A percentile compares a stretch with the other conserved stretches of the same genome.
These are phyloP conservation scores for Trametes cingulata DNA, from an alignment of 768 basidiomycete species.

Conservation along the genomic window DNA sequence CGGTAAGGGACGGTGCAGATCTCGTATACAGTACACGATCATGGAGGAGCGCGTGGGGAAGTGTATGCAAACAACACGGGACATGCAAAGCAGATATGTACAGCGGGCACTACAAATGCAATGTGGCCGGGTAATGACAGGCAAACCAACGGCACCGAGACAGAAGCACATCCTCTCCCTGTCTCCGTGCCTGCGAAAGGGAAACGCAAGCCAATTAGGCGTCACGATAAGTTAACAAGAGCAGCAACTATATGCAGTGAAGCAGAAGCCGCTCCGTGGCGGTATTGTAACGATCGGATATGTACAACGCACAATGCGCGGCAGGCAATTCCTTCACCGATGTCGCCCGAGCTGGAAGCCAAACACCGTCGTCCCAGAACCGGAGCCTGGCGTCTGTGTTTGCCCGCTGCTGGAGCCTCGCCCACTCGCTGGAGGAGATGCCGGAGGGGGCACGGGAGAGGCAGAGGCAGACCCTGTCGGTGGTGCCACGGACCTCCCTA, in stretches of 20 bases:
- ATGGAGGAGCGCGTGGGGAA: not conserved
- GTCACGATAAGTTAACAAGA: slow-evolving; percentile 22
- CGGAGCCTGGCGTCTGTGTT: not conserved
- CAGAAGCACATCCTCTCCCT: not conserved
- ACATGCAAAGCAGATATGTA: not conserved
- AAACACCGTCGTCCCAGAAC: slow-evolving; percentile 15
- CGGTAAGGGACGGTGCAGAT: not conserved
- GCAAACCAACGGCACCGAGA: not conserved
- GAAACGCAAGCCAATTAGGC: slow-evolving; percentile 19
- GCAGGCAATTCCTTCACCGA: not conserved
- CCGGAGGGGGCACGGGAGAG: not conserved
- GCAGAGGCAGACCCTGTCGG: not conserved
- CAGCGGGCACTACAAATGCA: not conserved
- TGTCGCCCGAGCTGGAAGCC: slow-evolving; percentile 20
- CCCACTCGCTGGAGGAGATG: not conserved
- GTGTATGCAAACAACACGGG: not conserved
- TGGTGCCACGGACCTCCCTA: not conserved
- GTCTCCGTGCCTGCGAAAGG: not conserved
- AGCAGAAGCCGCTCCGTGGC: slow-evolving; percentile 13
- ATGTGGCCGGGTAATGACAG: not conserved
- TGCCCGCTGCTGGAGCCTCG: not conserved
- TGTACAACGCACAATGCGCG: slow-evolving; percentile 10
- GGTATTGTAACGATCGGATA: not conserved
- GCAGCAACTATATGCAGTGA: slow-evolving; percentile 21
- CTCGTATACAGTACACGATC: not conserved